Evolutionary conservation across 2,329 filamentous ascomycete genomes (phyloP).

Genomic region (Verticillium longisporum): DNA sequence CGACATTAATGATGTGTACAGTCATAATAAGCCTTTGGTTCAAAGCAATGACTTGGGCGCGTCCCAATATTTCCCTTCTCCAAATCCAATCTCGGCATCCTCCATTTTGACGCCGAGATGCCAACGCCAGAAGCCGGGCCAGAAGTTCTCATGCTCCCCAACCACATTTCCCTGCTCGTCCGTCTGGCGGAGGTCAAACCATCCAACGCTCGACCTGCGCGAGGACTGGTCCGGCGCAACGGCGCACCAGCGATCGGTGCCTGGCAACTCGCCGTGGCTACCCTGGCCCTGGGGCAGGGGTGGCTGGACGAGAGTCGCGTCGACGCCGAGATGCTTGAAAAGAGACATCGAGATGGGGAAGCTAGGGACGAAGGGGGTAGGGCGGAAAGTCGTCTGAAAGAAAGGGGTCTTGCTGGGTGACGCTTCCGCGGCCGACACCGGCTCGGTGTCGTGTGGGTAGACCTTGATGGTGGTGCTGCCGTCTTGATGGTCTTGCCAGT

Average conservation of each 20-base stretch:
- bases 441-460: conserved; percentile 31
- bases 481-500: conserved; percentile 30
- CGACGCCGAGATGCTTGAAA: conserved; percentile 32
- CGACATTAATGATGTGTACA: no score
- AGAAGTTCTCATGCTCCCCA: conserved; percentile 32
- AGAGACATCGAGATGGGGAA: conserved; percentile 35
- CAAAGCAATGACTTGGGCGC: conserved; percentile 16
- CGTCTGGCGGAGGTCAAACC: conserved; percentile 38
- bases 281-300: conserved; percentile 35
- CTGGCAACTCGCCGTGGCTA: conserved; percentile 33
- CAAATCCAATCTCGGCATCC: conserved; percentile 22
- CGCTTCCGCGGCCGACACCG: conserved; percentile 21
- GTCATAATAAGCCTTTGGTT: not conserved
- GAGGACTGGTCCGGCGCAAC: conserved; percentile 23
- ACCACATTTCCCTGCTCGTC: conserved; percentile 17
- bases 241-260: conserved; percentile 39
- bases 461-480: conserved; percentile 33
- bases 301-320: conserved; percentile 38
- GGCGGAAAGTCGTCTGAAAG: conserved; percentile 38
- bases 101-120: conserved; percentile 32
- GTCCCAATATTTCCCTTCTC: conserved; percentile 13
- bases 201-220: conserved; percentile 28
- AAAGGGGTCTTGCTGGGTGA: conserved; percentile 27
- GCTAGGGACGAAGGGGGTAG: conserved; percentile 30
- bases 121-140: conserved; percentile 39